Evolutionary conservation across 768 basidiomycete genomes (phyloP).

Genomic region (Boletus sensibilis): DNA sequence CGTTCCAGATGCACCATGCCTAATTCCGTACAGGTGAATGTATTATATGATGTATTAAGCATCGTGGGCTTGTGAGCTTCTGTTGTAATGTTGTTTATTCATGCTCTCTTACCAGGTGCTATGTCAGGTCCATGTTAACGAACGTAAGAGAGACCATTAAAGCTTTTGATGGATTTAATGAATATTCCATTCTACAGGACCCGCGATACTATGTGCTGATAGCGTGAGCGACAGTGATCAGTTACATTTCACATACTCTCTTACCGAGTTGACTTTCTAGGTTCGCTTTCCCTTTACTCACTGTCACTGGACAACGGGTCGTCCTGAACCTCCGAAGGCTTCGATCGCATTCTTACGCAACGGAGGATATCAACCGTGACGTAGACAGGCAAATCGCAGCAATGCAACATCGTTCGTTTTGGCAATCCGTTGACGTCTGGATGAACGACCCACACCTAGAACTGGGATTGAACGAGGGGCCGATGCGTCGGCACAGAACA

Average conservation of each 20-base stretch:
- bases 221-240: too few relatives aligned
- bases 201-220: too few relatives aligned
- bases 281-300: slow-evolving; percentile 11
- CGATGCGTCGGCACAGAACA: neutral
- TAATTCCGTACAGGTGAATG: neutral
- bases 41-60: neutral
- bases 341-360: neutral
- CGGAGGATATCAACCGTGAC: neutral
- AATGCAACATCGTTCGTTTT: neutral
- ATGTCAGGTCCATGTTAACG: too few relatives aligned
- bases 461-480: neutral
- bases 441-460: neutral
- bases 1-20: too few relatives aligned
- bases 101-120: too few relatives aligned
- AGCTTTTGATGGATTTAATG: too few relatives aligned
- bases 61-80: slow-evolving; percentile 6
- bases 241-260: too few relatives aligned
- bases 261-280: neutral
- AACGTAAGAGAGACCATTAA: too few relatives aligned
- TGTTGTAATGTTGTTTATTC: neutral
- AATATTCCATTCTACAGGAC: too few relatives aligned
- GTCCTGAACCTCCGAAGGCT: slow-evolving; percentile 17
- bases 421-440: slow-evolving; percentile 1
- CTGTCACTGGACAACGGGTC: slow-evolving; percentile 16
- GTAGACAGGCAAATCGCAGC: neutral